Percentiles rank a stretch among this genome's conserved stretches.
Conservation (phyloP, 495 filamentous ascomycete genomes). For the Talaromyces ruber region DNA sequence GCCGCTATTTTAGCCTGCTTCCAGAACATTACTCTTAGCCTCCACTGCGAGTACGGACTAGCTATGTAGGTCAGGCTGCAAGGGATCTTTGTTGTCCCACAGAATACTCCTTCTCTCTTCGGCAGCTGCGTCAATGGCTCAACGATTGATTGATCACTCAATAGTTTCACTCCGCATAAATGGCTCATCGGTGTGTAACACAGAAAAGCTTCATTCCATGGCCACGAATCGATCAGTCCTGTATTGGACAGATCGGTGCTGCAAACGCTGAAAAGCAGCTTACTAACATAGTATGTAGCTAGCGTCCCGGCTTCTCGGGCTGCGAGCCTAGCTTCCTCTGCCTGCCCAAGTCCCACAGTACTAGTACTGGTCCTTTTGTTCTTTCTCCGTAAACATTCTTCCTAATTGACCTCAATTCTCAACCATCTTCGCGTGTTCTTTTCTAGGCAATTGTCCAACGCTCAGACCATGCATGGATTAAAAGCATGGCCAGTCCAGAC, state of each 20-base stretch:
- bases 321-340: not conserved
- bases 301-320: conserved; percentile 2
- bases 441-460: not conserved
- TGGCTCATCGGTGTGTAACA: not conserved
- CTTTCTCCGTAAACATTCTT: not conserved
- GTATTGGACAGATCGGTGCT: not conserved
- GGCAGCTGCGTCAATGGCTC: not conserved
- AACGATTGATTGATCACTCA: too few species aligned
- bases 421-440: not conserved
- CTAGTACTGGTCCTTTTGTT: not conserved
- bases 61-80: not conserved
- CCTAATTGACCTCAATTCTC: not conserved
- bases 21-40: not conserved
- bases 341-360: not conserved
- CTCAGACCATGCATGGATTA: not conserved
- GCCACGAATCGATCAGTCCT: not conserved
- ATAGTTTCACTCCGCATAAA: not conserved
- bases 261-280: not conserved
- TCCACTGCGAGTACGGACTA: not conserved
- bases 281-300: too few species aligned
- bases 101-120: not conserved
- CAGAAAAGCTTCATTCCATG: not conserved
- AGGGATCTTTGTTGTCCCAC: not conserved
- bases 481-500: not conserved
- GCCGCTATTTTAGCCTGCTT: not conserved